phyloP scores from a whole-genome alignment of 73 alveolate genomes.

The Diophrys appendiculata region DNA sequence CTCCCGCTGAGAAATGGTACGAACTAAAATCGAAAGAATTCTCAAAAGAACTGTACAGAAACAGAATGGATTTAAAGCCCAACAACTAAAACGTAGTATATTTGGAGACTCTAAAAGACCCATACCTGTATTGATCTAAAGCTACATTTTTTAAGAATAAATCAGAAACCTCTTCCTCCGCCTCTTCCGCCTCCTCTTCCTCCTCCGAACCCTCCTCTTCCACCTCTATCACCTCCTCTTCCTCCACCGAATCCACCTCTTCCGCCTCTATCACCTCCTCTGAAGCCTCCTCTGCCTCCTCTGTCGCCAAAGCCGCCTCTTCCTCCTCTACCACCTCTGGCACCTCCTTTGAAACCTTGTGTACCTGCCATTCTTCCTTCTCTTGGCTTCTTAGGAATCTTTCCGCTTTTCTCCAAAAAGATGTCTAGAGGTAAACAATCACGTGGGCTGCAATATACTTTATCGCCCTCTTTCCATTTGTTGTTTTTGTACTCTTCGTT shows the following conservation, averaged over 20 bases:
- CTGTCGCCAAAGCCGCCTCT: conserved; percentile 53
- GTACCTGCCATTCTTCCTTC: conserved; percentile 46
- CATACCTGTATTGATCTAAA: conserved; percentile 35
- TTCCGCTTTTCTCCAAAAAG: not conserved
- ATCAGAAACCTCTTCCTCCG: conserved; percentile 12
- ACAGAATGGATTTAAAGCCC: conserved; percentile 90
- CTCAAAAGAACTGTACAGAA: conserved; percentile 84
- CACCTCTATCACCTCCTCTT: conserved; percentile 53
- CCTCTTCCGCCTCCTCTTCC: not conserved
- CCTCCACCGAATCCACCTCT: conserved; percentile 47
- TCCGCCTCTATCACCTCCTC: not conserved
- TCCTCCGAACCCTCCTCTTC: conserved; percentile 57
- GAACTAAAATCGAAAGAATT: conserved; percentile 85
- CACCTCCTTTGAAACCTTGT: conserved; percentile 46
- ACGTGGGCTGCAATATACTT: conserved; percentile 11
- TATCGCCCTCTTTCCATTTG: conserved; percentile 46
- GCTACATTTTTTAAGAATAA: conserved; percentile 2
- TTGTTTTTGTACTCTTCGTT: conserved; percentile 45
- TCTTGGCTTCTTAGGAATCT: conserved; percentile 27
- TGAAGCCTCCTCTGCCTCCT: conserved; percentile 27
- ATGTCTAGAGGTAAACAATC: not conserved
- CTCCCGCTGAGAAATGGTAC: conserved; percentile 94
- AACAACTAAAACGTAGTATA: conserved; percentile 64
- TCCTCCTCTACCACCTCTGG: conserved; percentile 40
- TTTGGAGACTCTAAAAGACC: conserved; percentile 52